Percentiles rank a stretch among this genome's conserved stretches.
These are phyloP conservation scores for Peronospora destructor DNA, from an alignment of 352 stramenopile species.

Conservation along the genomic window DNA sequence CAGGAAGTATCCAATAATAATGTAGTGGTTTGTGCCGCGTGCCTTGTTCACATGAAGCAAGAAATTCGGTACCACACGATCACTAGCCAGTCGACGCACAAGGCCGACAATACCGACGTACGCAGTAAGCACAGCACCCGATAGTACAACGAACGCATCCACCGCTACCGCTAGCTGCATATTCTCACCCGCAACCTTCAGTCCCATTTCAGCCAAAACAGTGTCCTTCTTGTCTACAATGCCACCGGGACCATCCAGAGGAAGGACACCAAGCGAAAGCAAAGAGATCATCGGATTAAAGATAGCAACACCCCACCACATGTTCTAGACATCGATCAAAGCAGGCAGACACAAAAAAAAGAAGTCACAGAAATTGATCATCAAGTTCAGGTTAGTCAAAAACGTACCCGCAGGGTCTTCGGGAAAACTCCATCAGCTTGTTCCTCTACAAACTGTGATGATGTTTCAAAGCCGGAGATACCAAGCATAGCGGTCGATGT, in stretches of 20 bases:
- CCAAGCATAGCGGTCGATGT: slow-evolving; percentile 91
- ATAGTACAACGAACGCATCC: slow-evolving; percentile 92
- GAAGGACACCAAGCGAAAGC: slow-evolving; percentile 86
- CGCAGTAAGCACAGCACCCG: slow-evolving; percentile 88
- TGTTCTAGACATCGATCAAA: slow-evolving; percentile 52
- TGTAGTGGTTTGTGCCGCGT: slow-evolving; percentile 88
- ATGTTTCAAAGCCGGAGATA: slow-evolving; percentile 92
- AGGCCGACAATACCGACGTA: slow-evolving; percentile 92
- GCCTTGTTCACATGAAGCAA: slow-evolving; percentile 75
- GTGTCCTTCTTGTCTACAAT: slow-evolving; percentile 85
- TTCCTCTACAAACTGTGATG: slow-evolving; percentile 92
- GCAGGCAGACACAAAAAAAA: slow-evolving; percentile 1
- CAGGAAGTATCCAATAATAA: slow-evolving; percentile 88
- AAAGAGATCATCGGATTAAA: slow-evolving; percentile 93
- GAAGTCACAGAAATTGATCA: background rate
- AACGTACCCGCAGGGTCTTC: slow-evolving; percentile 83
- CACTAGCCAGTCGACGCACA: slow-evolving; percentile 87
- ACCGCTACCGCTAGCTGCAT: slow-evolving; percentile 79
- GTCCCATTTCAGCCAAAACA: slow-evolving; percentile 87
- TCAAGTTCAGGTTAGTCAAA: background rate
- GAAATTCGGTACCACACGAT: slow-evolving; percentile 81
- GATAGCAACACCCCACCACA: slow-evolving; percentile 91
- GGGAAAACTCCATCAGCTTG: slow-evolving; percentile 92
- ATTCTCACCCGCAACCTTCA: slow-evolving; percentile 63
- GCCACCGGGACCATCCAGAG: slow-evolving; percentile 58